Evolutionary conservation across 257 asterid genomes (phyloP).

Genomic region (Vinca minor): DNA sequence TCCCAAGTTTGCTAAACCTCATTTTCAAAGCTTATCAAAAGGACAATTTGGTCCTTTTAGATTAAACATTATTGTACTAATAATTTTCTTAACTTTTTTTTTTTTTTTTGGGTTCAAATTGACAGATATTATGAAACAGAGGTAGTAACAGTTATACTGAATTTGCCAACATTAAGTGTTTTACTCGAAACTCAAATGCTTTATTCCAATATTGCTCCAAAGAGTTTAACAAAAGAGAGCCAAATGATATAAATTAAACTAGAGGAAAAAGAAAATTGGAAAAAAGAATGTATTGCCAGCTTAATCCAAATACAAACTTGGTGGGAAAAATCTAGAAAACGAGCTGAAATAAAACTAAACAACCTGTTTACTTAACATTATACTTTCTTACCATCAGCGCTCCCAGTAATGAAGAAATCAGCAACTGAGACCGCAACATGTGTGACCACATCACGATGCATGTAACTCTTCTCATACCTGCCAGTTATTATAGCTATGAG

Average conservation of each 20-base stretch:
- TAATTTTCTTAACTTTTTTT: too few species aligned
- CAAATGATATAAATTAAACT: not conserved
- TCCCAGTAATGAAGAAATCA: constrained; percentile 89
- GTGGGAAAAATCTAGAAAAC: too few species aligned
- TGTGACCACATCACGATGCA: constrained; percentile 97
- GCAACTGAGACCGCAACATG: constrained; percentile 94
- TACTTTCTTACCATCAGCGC: constrained; percentile 64
- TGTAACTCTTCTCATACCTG: constrained; percentile 98
- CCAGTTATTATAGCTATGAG: not conserved
- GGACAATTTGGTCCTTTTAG: too few species aligned
- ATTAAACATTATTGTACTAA: too few species aligned
- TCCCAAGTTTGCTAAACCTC: too few species aligned
- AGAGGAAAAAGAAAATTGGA: not conserved
- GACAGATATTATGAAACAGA: too few species aligned
- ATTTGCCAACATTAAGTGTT: too few species aligned
- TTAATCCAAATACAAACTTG: not conserved
- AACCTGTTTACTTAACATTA: not conserved
- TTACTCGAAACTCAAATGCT: not conserved
- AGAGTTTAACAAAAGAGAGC: not conserved
- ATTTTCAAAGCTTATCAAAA: too few species aligned
- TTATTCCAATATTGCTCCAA: not conserved
- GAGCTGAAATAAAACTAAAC: too few species aligned
- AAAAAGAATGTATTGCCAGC: not conserved
- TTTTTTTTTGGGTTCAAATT: too few species aligned
- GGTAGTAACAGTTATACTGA: not conserved